Conservation (phyloP, 768 basidiomycete genomes). For the Cystobasidium tubakii region DNA sequence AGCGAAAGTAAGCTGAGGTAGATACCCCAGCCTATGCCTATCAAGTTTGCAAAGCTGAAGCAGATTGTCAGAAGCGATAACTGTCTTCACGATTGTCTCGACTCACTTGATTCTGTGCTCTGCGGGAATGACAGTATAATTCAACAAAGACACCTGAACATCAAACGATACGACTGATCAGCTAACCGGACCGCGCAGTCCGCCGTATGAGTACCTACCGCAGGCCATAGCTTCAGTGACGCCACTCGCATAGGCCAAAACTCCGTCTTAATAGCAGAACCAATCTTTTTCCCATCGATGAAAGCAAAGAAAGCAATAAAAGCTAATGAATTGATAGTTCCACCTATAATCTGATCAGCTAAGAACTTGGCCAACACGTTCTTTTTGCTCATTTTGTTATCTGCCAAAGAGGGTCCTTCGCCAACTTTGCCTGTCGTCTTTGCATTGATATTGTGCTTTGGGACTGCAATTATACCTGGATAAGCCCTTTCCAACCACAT, state of each 20-base stretch:
- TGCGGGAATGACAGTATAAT: constrained; percentile 26
- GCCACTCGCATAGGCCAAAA: constrained; percentile 22
- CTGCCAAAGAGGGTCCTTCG: constrained; percentile 3
- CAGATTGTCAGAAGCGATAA: neutral
- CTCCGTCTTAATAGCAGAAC: neutral
- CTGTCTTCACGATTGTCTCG: too few species aligned
- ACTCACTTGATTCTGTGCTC: constrained; percentile 24
- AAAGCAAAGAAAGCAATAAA: constrained; percentile 25
- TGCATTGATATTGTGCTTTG: neutral
- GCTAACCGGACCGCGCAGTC: too few species aligned
- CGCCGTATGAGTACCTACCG: neutral
- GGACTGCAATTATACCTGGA: neutral
- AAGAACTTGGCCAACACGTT: constrained; percentile 25
- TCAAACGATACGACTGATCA: too few species aligned
- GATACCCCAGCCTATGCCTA: constrained; percentile 26
- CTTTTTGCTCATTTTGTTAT: constrained; percentile 5
- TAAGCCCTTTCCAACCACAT: constrained; percentile 9
- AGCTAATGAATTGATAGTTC: constrained; percentile 14
- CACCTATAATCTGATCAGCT: constrained; percentile 20
- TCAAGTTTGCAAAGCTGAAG: constrained; percentile 19
- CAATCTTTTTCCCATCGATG: neutral
- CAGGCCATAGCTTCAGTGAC: constrained; percentile 18
- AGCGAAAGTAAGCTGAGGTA: constrained; percentile 16
- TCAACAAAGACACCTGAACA: constrained; percentile 23
- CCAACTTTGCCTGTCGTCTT: neutral